Conservation (phyloP, 192 early-diverging fungal species). For the Nowakowskiella sp. region DNA sequence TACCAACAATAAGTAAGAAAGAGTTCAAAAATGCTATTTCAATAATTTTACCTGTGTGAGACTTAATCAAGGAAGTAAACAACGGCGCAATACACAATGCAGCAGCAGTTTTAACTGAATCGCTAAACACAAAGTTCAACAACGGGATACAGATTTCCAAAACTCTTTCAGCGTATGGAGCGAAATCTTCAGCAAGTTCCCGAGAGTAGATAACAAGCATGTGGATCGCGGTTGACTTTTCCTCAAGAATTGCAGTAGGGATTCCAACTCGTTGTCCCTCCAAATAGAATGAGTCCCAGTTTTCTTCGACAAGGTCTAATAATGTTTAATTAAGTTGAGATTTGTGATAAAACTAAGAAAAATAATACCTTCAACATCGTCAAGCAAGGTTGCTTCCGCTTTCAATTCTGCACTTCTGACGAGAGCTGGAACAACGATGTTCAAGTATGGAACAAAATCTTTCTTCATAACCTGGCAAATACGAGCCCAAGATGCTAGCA, state of each 20-base stretch:
- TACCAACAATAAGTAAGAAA: too few species aligned
- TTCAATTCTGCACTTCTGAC: slow-evolving; percentile 73
- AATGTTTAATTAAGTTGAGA: slow-evolving; percentile 7
- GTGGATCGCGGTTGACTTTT: slow-evolving; percentile 96
- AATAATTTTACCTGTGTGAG: slow-evolving; percentile 25
- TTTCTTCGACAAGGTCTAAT: slow-evolving; percentile 80
- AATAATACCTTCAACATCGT: slow-evolving; percentile 56
- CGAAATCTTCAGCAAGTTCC: slow-evolving; percentile 84
- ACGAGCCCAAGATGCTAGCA: slow-evolving; percentile 93
- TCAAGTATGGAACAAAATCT: slow-evolving; percentile 90
- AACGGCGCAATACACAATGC: slow-evolving; percentile 73
- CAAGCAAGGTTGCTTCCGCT: slow-evolving; percentile 94
- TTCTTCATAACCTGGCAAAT: slow-evolving; percentile 89
- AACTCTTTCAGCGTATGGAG: slow-evolving; percentile 71
- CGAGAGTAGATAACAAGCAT: slow-evolving; percentile 93
- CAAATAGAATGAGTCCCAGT: slow-evolving; percentile 92
- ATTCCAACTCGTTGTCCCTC: slow-evolving; percentile 95
- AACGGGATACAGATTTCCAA: slow-evolving; percentile 82
- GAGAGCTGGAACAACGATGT: slow-evolving; percentile 89
- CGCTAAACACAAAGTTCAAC: slow-evolving; percentile 94
- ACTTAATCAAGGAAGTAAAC: slow-evolving; percentile 52
- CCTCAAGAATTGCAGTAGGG: slow-evolving; percentile 90
- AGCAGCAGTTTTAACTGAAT: slow-evolving; percentile 87
- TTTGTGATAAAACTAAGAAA: not conserved
- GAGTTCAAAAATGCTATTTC: slow-evolving; percentile 8